Evolutionary conservation across 169 alveolate species (phyloP).

Genomic region (Plasmodium gallinaceum): DNA sequence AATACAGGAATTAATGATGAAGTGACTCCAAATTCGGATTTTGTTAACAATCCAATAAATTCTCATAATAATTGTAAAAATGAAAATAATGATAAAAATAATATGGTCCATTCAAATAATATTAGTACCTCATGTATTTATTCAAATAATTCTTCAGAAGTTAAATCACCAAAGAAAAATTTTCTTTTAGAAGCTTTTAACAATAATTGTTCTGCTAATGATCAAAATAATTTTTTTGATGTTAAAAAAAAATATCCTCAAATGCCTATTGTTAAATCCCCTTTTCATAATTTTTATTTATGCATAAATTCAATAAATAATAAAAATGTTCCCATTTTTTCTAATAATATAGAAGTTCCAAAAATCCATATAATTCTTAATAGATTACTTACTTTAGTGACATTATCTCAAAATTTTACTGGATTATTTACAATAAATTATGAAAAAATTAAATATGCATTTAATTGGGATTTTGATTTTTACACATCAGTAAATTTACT

Average conservation of each 20-base stretch:
- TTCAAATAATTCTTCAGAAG: conserved; percentile 38
- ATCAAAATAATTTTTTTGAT: conserved; percentile 16
- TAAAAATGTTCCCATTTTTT: conserved; percentile 44
- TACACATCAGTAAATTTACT: conserved; percentile 49
- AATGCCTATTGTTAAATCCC: conserved; percentile 61
- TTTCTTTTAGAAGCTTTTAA: conserved; percentile 11
- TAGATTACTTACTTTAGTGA: conserved; percentile 34
- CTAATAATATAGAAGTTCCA: conserved; percentile 67
- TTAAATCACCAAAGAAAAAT: conserved; percentile 10
- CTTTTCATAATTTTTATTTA: conserved; percentile 71
- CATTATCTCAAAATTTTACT: conserved; percentile 41
- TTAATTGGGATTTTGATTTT: conserved; percentile 64
- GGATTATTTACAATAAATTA: conserved; percentile 63
- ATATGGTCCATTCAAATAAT: neutral
- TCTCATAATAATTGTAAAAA: neutral
- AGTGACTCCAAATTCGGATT: neutral
- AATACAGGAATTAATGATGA: conserved; percentile 11
- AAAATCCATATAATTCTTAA: conserved; percentile 56
- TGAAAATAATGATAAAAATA: neutral
- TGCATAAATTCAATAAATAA: conserved; percentile 28
- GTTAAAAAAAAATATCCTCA: conserved; percentile 25
- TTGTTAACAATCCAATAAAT: neutral
- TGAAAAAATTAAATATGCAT: conserved; percentile 65
- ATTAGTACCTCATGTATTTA: neutral
- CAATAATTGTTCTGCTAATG: conserved; percentile 11